Base-by-base conservation (phyloP, 2,329 filamentous ascomycete species). In the Setomelanomma holmii region DNA sequence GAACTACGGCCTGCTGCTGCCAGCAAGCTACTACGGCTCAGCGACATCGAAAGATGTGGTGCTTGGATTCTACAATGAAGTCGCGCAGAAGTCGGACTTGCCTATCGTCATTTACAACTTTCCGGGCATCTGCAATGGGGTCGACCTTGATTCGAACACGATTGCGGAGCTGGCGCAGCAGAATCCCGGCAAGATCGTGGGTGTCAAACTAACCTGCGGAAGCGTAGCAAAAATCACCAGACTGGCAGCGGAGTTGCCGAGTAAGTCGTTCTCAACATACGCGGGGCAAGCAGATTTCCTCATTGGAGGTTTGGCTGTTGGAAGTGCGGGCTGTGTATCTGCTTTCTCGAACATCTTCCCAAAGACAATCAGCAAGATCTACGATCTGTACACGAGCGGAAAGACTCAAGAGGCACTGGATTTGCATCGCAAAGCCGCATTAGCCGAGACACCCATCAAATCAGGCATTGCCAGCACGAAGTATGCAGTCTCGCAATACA, bases 201-300 rank as follows among this genome's bases (percentile, higher is more conserved):
- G 86, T 23, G 84, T 86, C 45, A 90, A 90, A 76, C 76, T 90
- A 49, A 90, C 88, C 2, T 90, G 88, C 66, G 88, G 87, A n/a
- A 86, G 85, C 60, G 89, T 89, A 24, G 88, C 86, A 52, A 91
- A 91, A 74, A 82, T 91, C 42, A 84, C 85, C 4, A 80, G 88
- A 7, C 80, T 91, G 4, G 78, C 80, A 0, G 79, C 81, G 1
- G 73, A 75, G 20, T 75, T 82, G 52, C 71, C 80, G 0, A 72
- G 81, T 0, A 78, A 82, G 2, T 71, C 80, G 10, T 92, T 92
- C 66, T 83, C 87, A 1, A 83, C 86, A 0, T 91, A 85, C 63
- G 88, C 87, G 1, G 89, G 89, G 0, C 88, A 91, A 75, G 85
- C 84, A 1, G 89, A 92, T 65, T 91, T 89, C 69, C 72, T 91